Conservation (phyloP, 768 basidiomycete genomes). For the Mycena albidolilacea region DNA sequence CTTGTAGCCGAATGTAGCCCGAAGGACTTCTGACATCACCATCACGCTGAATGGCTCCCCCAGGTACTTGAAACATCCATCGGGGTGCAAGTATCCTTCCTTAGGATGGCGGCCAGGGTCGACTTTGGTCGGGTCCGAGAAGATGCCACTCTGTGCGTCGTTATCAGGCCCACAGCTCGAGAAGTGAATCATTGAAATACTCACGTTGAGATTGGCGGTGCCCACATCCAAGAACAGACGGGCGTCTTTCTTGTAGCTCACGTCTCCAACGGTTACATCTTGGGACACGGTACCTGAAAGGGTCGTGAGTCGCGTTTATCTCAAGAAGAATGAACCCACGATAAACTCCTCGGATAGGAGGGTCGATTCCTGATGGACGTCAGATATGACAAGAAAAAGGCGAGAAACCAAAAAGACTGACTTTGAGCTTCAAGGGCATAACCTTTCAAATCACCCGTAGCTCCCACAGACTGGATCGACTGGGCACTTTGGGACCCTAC, state of each 20-base stretch:
- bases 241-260: constrained; percentile 62
- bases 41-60: constrained; percentile 71
- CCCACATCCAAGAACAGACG: constrained; percentile 76
- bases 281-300: constrained; percentile 61
- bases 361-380: constrained; percentile 71
- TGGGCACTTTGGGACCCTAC: constrained; percentile 64
- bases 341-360: constrained; percentile 79
- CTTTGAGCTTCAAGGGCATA: constrained; percentile 78
- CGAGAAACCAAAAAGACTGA: constrained; percentile 31
- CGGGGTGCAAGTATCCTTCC: constrained; percentile 60
- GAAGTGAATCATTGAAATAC: constrained; percentile 42
- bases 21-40: constrained; percentile 74
- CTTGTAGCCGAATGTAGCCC: constrained; percentile 70
- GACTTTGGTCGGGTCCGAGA: constrained; percentile 62
- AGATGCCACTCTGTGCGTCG: constrained; percentile 61
- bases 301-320: background rate
- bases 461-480: constrained; percentile 55
- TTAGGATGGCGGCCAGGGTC: constrained; percentile 63
- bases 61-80: constrained; percentile 62
- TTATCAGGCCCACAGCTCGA: background rate
- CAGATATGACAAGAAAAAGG: constrained; percentile 3
- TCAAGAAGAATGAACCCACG: constrained; percentile 56
- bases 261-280: constrained; percentile 59
- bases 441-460: constrained; percentile 61
- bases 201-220: constrained; percentile 70